Evolutionary conservation across 75 land plant species (phyloP).

Genomic region (Adiantum capillusveneris): DNA sequence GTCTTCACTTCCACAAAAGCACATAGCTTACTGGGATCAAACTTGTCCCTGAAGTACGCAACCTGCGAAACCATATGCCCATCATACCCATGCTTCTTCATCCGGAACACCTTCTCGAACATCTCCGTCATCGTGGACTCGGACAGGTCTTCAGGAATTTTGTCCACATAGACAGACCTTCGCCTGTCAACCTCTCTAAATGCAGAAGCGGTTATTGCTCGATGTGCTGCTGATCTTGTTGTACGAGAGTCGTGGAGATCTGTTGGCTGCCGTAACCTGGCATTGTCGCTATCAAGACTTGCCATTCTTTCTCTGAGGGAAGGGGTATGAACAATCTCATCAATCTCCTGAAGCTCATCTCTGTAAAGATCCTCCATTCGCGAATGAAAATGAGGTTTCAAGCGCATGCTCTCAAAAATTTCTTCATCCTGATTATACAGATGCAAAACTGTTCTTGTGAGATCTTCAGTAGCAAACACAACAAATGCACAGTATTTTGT

Average conservation of each 20-base stretch:
- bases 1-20: slow-evolving; percentile 21
- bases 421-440: slow-evolving; percentile 28
- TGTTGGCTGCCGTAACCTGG: not conserved
- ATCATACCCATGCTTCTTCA: not conserved
- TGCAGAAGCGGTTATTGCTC: slow-evolving; percentile 12
- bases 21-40: slow-evolving; percentile 20
- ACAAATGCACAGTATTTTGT: slow-evolving; percentile 28
- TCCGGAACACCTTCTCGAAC: slow-evolving; percentile 14
- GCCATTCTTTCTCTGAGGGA: not conserved
- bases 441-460: slow-evolving; percentile 23
- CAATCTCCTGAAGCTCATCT: not conserved
- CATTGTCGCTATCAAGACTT: not conserved
- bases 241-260: not conserved
- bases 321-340: not conserved
- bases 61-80: slow-evolving; percentile 13
- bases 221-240: slow-evolving; percentile 3
- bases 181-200: slow-evolving; percentile 21
- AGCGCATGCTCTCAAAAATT: slow-evolving; percentile 23
- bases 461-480: slow-evolving; percentile 29
- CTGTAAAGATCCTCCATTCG: slow-evolving; percentile 19
- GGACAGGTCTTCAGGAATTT: slow-evolving; percentile 14
- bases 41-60: slow-evolving; percentile 20
- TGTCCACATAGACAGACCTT: slow-evolving; percentile 20
- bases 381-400: slow-evolving; percentile 31
- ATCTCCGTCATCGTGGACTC: slow-evolving; percentile 15